phyloP scores from a whole-genome alignment of 202 grass and related monocot genomes.

The Musa balbisiana region DNA sequence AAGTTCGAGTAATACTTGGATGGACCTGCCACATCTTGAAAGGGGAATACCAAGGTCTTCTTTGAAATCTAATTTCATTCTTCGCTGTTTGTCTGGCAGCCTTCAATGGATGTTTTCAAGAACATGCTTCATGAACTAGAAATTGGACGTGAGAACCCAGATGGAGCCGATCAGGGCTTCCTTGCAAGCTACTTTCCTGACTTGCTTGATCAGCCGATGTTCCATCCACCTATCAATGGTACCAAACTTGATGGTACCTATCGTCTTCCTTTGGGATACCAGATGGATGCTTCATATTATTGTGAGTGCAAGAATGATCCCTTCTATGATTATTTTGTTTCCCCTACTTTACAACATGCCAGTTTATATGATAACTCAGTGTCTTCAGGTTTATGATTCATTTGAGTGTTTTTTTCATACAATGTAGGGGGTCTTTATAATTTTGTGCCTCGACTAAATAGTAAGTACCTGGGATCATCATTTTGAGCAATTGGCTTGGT shows the following conservation, averaged over 20 bases:
- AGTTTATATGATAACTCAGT: too few species aligned
- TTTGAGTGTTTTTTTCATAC: too few species aligned
- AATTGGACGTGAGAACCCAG: slow-evolving; percentile 7
- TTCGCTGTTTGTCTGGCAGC: neutral
- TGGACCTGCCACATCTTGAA: neutral
- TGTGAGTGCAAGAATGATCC: slow-evolving; percentile 2
- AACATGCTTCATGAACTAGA: slow-evolving; percentile 8
- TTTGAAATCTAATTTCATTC: neutral
- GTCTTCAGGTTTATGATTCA: too few species aligned
- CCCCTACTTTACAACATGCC: too few species aligned
- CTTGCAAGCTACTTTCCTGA: slow-evolving; percentile 13
- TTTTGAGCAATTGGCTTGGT: neutral
- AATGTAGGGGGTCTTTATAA: too few species aligned
- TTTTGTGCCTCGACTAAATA: neutral
- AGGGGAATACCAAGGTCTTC: neutral
- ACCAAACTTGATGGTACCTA: slow-evolving; percentile 3
- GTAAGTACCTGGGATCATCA: neutral
- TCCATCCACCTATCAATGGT: neutral
- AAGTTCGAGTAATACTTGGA: neutral
- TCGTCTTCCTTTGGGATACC: slow-evolving; percentile 14
- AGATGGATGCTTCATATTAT: slow-evolving; percentile 15
- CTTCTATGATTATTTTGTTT: neutral
- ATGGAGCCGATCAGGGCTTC: slow-evolving; percentile 11
- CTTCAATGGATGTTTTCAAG: slow-evolving; percentile 6
- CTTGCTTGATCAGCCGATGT: slow-evolving; percentile 7